Evolutionary conservation across 176 grass and related monocot genomes (phyloP), one percentile per base, ranked within the genome.

Genomic region (Musa itinerans): DNA sequence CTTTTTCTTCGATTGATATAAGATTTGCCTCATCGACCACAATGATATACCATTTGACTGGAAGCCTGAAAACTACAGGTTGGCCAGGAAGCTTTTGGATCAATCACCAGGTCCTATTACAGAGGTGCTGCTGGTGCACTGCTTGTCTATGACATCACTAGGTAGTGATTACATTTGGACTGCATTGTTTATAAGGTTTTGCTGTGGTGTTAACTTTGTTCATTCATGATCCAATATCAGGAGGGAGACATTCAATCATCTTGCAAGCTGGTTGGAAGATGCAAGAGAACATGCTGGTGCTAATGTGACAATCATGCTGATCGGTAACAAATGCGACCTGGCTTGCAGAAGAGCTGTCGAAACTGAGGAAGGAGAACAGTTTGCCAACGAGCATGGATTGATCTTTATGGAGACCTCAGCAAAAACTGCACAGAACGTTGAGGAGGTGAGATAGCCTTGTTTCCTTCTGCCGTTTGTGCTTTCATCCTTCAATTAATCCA

Each of bases 1-100:
- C 1, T 43, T 74, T 78, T 66, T 50, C 53, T 1, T 19, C 71
- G 27, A 53, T 53, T 15, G 63, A 50, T 59, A 29, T n/a, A 27
- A 81, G 2, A 26, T 43, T 68, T 62, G 82, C 69, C 8, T 59
- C 62, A 20, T 34, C 54, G 64, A 73, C 58, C 21, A 14, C 10
- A 49, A 7, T 6, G 4, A 52, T 29, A 16, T 59, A 19, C 4
- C 1, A 83, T 85, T 68, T 75, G 13, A 22, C 66, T 23, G 8
- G 48, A 53, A 3, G 65, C 9, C 34, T 43, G 34, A 43, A 43
- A 62, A 62, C 9, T 15, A 62, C 57, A 62, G 57, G 57, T 1
- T 62, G 57, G 57, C 20, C 57, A 62, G 20, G 57, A 62, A 62
- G 14, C 57, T 4, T 62, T 62, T 62, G 15, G 57, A 62, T 62